Evolutionary conservation across 2,329 filamentous ascomycete species (phyloP), one percentile per base, ranked within the genome.

Genomic region (Cryphonectria carpinicola): DNA sequence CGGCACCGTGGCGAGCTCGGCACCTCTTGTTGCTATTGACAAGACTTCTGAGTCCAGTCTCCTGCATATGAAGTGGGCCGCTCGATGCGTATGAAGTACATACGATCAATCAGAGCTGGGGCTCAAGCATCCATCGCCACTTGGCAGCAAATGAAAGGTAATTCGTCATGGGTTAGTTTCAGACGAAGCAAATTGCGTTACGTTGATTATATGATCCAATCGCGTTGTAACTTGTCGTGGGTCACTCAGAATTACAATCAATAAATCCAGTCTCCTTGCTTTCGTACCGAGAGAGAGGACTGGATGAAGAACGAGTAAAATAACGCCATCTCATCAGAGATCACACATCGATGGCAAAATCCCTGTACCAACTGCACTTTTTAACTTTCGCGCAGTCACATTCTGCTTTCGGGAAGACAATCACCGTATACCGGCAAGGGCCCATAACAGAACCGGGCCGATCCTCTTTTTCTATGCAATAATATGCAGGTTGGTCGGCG

Each of bases 11-110:
- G 54, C 54, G 25, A 32, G 25, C 28, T 58, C 25, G 54, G 28
- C 25, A 8, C 11, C 13, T 58, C 14, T 14, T 14, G 25, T 32
- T 3, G 25, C 8, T 56, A 32, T 58, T 14, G 35, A 28, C 25
- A 32, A 3, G 52, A 32, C 35, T 11, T 1, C 13, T 19, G 14
- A 32, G 17, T 58, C 4, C 4, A 32, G 25, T 19, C 54, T 58
- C 54, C 54, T 58, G 54, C 54, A 58, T 58, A 17, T 58, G 25
- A 58, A 58, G 54, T 32, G 54, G 52, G 25, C 54, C 25, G 17
- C 7, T 17, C 28, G 13, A 8, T 58, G 28, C 13, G 28, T 32
- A 32, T 3, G 1, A 8, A 19, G 54, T 58, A 19, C 28, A 32
- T 19, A 14, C 19, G 5, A 28, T 28, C 49, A 35, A 19, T 4